Conservation (phyloP, 768 basidiomycete genomes). For the Mrakia frigida region DNA sequence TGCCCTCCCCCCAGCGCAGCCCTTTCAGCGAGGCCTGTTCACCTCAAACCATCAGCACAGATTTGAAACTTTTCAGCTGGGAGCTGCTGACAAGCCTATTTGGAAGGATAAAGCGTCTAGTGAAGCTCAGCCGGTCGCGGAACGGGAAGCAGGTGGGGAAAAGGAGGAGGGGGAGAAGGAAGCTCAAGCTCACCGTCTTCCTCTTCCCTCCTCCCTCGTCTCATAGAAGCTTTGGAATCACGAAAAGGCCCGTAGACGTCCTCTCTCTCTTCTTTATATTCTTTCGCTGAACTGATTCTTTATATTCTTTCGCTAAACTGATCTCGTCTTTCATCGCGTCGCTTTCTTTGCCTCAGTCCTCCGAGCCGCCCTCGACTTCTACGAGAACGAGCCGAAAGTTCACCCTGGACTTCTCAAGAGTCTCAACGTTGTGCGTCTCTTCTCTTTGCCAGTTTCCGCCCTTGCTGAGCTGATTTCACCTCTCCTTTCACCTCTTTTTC, state of each 20-base stretch:
- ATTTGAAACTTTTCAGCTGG: no score
- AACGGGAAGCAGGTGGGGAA: no score
- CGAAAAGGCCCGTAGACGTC: background rate
- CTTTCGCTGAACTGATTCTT: background rate
- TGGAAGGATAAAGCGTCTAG: no score
- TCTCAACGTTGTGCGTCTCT: background rate
- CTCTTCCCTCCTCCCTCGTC: background rate
- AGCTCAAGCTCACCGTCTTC: no score
- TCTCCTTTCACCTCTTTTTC: background rate
- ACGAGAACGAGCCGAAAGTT: background rate
- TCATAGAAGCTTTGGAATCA: background rate
- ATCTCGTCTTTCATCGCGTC: background rate
- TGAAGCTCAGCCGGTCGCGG: no score
- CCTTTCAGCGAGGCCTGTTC: no score
- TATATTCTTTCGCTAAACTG: background rate
- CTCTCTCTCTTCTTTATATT: no score
- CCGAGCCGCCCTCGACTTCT: background rate
- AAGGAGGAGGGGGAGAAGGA: no score
- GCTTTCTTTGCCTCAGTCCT: background rate
- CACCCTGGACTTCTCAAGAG: background rate
- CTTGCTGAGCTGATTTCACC: background rate
- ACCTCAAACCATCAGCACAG: no score
- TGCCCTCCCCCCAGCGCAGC: no score
- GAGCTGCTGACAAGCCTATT: no score
- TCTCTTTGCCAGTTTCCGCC: background rate